Evolutionary conservation across 257 asterid species (phyloP), one percentile per base, ranked within the genome.

Genomic region (Nicotiana obtusifolia): DNA sequence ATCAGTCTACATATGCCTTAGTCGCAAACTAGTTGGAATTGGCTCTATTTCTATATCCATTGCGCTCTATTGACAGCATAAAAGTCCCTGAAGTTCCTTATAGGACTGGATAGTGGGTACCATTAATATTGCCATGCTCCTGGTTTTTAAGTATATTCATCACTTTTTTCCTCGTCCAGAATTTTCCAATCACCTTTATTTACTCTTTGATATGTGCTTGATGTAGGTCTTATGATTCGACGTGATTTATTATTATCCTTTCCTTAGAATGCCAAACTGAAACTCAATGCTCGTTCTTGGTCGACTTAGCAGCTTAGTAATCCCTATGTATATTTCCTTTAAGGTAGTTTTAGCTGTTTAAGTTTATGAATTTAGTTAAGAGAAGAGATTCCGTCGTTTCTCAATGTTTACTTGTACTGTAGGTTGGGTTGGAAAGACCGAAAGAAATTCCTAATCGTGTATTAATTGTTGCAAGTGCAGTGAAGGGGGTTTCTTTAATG

Each of bases 401-500:
- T 8, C 44, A 8, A 7, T 26, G 26, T 49, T 75, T 75, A 15
- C 62, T 49, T 75, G 16, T 75, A 22, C 62, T 26, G 10, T 49
- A 75, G 44, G 9, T 75, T 49, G 80, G 62, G 67, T 30, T 28
- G 10, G 62, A 10, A 26, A 61, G 20, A 26, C 24, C 5, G 44
- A 10, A 26, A 60, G 9, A 26, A 64, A 41, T 33, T 54, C 61
- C 62, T 80, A 49, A 65, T 22, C 31, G 19, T 20, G n/a, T 17
- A 31, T 41, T 31, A 30, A 44, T 84, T 44, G 82, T 84, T 62
- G 76, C 85, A 80, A 53, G 56, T 93, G 95, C 95, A 94, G 98
- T 77, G 99, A 96, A 44, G 98, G 98, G 35, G 99, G 99, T 37
- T 96, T 94, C 90, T 96, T 96, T 87, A 96, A 96, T 87, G 99